phyloP scores from a whole-genome alignment of 2,329 filamentous ascomycete genomes.

The Sclerotiophoma versabilis region DNA sequence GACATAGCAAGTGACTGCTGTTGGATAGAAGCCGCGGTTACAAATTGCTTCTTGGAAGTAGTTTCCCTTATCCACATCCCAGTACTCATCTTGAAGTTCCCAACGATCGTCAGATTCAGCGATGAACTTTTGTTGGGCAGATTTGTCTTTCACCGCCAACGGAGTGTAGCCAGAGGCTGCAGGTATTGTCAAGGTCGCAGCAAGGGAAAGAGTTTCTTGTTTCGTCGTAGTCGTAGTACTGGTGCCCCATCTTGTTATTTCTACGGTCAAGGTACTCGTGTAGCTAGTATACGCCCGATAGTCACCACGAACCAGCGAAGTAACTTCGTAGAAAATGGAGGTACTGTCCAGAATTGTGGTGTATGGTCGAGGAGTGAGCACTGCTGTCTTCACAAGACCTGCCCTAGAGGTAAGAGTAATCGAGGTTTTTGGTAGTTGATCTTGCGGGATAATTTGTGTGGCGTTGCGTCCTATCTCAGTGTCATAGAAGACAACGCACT shows the following conservation, averaged over 20 bases:
- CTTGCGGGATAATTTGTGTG: neutral
- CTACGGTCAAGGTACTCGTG: neutral
- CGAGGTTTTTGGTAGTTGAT: neutral
- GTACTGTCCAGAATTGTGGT: neutral
- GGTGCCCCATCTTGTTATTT: neutral
- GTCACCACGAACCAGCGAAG: neutral
- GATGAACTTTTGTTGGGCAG: neutral
- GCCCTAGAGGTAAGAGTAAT: neutral
- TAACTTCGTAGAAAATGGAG: neutral
- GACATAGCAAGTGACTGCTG: neutral
- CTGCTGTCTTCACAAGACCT: neutral
- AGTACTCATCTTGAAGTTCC: conserved; percentile 1
- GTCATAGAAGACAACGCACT: neutral
- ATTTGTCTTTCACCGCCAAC: neutral
- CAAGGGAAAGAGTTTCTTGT: neutral
- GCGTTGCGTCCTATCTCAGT: neutral
- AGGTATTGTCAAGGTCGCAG: neutral
- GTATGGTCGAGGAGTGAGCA: neutral
- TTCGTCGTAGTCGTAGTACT: neutral
- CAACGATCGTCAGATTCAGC: neutral
- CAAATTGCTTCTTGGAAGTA: neutral
- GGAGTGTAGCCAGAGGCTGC: neutral
- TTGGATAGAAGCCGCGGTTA: neutral
- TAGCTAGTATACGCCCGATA: neutral
- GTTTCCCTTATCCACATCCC: neutral